Conservation (phyloP, 768 basidiomycete species). For the Suillus subalutaceus region DNA sequence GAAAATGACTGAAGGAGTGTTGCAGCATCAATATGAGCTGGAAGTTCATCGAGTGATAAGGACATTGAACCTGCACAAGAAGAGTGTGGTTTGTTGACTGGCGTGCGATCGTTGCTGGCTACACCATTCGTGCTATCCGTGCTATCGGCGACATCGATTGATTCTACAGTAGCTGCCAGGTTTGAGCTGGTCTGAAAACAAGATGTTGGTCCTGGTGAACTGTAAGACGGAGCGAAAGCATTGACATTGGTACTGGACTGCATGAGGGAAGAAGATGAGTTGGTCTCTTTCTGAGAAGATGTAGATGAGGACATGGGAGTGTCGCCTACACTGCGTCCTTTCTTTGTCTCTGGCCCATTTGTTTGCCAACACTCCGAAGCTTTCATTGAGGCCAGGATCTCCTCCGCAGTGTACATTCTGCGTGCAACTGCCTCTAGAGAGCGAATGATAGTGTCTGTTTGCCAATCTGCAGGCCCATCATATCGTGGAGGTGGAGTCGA, state of each 20-base stretch:
- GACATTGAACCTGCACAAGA: slow-evolving; percentile 43
- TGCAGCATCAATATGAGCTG: slow-evolving; percentile 39
- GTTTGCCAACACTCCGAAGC: slow-evolving; percentile 36
- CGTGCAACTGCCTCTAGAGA: slow-evolving; percentile 52
- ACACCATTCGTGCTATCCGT: slow-evolving; percentile 30
- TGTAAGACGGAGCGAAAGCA: slow-evolving; percentile 7
- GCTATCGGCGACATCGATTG: slow-evolving; percentile 30
- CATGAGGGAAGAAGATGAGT: slow-evolving; percentile 15
- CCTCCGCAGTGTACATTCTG: slow-evolving; percentile 61
- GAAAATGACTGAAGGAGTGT: slow-evolving; percentile 35
- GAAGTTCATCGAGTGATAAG: slow-evolving; percentile 56
- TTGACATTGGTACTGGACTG: slow-evolving; percentile 28
- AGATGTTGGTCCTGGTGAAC: neutral
- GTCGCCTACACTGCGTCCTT: slow-evolving; percentile 44
- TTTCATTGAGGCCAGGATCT: slow-evolving; percentile 43
- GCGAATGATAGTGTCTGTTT: slow-evolving; percentile 59
- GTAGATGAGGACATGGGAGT: slow-evolving; percentile 35
- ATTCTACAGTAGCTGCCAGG: neutral
- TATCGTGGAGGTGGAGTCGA: slow-evolving; percentile 56
- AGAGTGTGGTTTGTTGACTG: slow-evolving; percentile 27
- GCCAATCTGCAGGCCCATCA: slow-evolving; percentile 58
- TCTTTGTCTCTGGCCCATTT: slow-evolving; percentile 46
- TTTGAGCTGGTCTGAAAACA: slow-evolving; percentile 1
- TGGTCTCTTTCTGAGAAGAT: slow-evolving; percentile 30
- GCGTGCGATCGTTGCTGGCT: slow-evolving; percentile 25